A percentile compares a stretch with the other conserved stretches of the same genome.
Evolutionary conservation across 495 filamentous ascomycete species (phyloP).

Genomic region (Penicillium robsamsonii): DNA sequence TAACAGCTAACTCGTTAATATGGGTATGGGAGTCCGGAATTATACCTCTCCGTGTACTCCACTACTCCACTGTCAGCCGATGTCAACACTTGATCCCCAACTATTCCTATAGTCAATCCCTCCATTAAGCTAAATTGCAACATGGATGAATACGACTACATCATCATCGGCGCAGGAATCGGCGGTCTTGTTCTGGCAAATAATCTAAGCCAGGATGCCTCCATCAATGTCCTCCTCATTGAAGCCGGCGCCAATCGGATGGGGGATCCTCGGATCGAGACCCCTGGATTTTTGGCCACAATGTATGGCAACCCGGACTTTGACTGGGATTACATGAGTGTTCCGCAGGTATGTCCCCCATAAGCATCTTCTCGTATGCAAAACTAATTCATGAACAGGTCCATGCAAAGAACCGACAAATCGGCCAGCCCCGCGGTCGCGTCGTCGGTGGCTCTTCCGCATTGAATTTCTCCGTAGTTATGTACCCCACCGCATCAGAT

Average conservation of each 20-base stretch:
- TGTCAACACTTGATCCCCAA: background rate
- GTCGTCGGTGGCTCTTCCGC: constrained; percentile 55
- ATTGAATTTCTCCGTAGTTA: constrained; percentile 40
- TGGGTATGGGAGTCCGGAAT: too few relatives aligned
- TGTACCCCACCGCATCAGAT: constrained; percentile 29
- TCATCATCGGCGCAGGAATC: constrained; percentile 45
- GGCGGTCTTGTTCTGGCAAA: constrained; percentile 49
- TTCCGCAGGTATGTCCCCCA: constrained; percentile 44
- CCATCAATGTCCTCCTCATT: constrained; percentile 47
- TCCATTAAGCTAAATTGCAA: background rate
- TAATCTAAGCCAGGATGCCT: constrained; percentile 42
- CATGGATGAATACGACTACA: constrained; percentile 30
- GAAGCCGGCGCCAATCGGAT: constrained; percentile 50
- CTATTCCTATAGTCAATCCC: background rate
- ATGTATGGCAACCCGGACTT: constrained; percentile 48
- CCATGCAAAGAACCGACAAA: constrained; percentile 24
- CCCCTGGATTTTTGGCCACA: constrained; percentile 41
- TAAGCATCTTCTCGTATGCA: background rate
- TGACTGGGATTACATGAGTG: constrained; percentile 54
- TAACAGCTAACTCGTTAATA: background rate
- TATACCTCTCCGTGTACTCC: background rate
- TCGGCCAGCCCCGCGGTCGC: constrained; percentile 45
- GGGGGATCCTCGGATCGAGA: constrained; percentile 42
- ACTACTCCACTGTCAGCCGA: background rate
- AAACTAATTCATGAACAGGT: constrained; percentile 1